Evolutionary conservation across 768 basidiomycete genomes (phyloP).

Genomic region (Podaxis mareebaensis): DNA sequence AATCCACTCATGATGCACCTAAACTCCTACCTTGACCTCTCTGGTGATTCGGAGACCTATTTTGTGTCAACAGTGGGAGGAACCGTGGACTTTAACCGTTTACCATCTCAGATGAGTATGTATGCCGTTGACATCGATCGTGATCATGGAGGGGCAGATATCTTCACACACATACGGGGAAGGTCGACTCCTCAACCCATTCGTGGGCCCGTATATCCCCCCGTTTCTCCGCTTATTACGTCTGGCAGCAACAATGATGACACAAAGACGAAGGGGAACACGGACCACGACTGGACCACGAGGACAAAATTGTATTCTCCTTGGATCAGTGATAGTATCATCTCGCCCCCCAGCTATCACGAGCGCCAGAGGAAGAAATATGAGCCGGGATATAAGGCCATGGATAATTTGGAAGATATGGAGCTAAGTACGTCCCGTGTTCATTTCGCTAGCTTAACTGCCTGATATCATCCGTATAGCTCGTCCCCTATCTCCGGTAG

Average conservation of each 20-base stretch:
- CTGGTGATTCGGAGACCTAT: constrained; percentile 18
- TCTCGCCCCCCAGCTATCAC: constrained; percentile 41
- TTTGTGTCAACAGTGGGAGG: constrained; percentile 27
- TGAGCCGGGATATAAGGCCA: background rate
- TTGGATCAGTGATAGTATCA: constrained; percentile 44
- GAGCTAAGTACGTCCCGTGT: background rate
- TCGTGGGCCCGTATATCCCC: background rate
- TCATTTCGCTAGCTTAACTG: background rate
- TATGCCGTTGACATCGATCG: constrained; percentile 24
- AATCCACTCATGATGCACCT: background rate
- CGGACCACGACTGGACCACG: background rate
- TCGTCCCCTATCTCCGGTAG: background rate
- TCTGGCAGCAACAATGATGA: background rate
- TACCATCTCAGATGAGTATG: constrained; percentile 38
- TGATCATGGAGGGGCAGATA: constrained; percentile 18
- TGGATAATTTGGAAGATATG: background rate
- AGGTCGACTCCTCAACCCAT: constrained; percentile 12
- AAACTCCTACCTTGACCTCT: constrained; percentile 1
- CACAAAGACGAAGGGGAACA: background rate
- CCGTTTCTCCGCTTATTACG: background rate
- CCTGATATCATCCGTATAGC: background rate
- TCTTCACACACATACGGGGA: constrained; percentile 13
- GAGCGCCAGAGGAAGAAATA: constrained; percentile 15
- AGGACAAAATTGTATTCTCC: constrained; percentile 21
- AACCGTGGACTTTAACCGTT: constrained; percentile 38